Percentiles rank a stretch among this genome's conserved stretches.
phyloP scores from a whole-genome alignment of 805 yeast species.

The Yarrowia yakushimensis region DNA sequence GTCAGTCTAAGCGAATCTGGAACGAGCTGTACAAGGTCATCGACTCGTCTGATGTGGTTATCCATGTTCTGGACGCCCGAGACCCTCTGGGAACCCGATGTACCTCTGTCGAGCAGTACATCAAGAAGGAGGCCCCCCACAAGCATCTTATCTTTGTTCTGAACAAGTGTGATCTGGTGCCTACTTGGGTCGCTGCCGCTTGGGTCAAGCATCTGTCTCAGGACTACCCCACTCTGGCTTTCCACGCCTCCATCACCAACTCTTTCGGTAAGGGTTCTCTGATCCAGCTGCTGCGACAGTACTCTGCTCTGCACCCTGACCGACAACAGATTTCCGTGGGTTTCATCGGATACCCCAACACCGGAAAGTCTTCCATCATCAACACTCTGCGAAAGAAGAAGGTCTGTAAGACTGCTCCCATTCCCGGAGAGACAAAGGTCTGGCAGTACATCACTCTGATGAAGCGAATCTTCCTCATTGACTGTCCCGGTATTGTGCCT shows the following conservation, averaged over 20 bases:
- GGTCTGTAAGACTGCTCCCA: conserved; percentile 96
- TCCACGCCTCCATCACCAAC: conserved; percentile 95
- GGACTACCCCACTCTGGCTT: conserved; percentile 90
- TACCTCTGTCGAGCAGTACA: conserved; percentile 86
- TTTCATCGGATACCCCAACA: conserved; percentile 94
- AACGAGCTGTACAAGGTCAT: conserved; percentile 94
- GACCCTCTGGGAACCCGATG: conserved; percentile 97
- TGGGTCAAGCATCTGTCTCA: conserved; percentile 96
- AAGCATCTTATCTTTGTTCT: conserved; percentile 91
- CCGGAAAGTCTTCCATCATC: conserved; percentile 96
- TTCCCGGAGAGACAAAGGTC: conserved; percentile 98
- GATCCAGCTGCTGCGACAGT: conserved; percentile 89
- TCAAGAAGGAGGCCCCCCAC: conserved; percentile 91
- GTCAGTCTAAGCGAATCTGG: conserved; percentile 98
- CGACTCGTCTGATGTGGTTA: conserved; percentile 95
- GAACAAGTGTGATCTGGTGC: conserved; percentile 97
- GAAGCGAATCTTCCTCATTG: conserved; percentile 93
- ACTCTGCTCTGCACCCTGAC: conserved; percentile 83
- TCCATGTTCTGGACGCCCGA: conserved; percentile 95
- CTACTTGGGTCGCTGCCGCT: conserved; percentile 99
- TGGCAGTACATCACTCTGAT: conserved; percentile 98
- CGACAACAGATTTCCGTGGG: conserved; percentile 97
- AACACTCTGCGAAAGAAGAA: conserved; percentile 91
- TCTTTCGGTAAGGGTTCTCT: conserved; percentile 97
- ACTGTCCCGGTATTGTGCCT: conserved; percentile 99